Conservation (phyloP, 2,329 filamentous ascomycete species). For the Phoma sp. region DNA sequence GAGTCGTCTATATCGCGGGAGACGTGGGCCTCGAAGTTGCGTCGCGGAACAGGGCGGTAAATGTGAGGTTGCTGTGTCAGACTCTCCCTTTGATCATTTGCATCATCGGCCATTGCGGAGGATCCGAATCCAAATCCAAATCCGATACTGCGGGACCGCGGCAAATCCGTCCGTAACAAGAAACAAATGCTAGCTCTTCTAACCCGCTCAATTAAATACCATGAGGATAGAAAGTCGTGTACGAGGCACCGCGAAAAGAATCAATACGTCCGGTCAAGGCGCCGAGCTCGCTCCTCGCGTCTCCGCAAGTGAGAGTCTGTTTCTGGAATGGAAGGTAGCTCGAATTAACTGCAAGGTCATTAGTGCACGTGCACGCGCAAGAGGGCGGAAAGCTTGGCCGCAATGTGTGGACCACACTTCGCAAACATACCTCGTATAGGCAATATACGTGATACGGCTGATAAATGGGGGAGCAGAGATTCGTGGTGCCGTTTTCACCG, state of each 20-base stretch:
- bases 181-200: neutral
- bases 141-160: conserved; percentile 7
- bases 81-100: neutral
- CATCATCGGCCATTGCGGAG: conserved; percentile 39
- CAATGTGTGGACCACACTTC: conserved; percentile 3
- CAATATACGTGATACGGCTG: conserved; percentile 20
- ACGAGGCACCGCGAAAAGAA: neutral
- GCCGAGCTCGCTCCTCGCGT: conserved; percentile 1
- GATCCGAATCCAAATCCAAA: too few relatives aligned
- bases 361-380: conserved; percentile 32
- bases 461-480: neutral
- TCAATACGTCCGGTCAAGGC: conserved; percentile 2
- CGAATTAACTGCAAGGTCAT: conserved; percentile 22
- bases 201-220: conserved; percentile 10
- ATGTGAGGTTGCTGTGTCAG: conserved; percentile 35
- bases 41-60: conserved; percentile 49
- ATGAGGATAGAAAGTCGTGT: neutral
- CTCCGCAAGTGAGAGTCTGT: conserved; percentile 26
- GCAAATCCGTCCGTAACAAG: neutral
- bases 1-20: conserved; percentile 37
- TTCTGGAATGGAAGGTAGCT: conserved; percentile 31
- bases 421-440: conserved; percentile 37
- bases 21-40: conserved; percentile 36
- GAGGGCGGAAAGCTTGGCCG: conserved; percentile 24
- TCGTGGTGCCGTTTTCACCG: neutral